Evolutionary conservation across 176 grass and related monocot genomes (phyloP).

Genomic region (Oryza nivara): DNA sequence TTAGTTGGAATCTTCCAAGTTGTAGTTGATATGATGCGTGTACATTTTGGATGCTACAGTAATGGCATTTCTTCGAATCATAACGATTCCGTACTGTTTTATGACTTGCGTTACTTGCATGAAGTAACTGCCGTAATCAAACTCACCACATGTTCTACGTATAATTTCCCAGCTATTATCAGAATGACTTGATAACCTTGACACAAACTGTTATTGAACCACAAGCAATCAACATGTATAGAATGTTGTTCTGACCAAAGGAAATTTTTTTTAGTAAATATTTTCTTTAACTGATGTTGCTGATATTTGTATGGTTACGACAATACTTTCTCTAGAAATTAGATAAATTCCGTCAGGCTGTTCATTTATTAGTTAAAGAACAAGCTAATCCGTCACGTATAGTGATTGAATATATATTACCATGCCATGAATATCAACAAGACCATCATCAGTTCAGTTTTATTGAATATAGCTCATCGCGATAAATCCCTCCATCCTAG

Average conservation of each 20-base stretch:
- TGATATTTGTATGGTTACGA: neutral
- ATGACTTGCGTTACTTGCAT: neutral
- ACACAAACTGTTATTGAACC: neutral
- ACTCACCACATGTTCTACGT: neutral
- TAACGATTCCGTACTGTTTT: neutral
- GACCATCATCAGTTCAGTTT: neutral
- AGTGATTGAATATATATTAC: neutral
- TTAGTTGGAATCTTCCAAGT: neutral
- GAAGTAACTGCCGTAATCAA: neutral
- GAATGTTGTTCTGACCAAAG: neutral
- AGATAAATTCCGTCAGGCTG: neutral
- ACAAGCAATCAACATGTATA: neutral
- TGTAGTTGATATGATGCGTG: neutral
- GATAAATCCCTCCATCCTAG: conserved; percentile 4
- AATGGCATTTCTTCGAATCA: neutral
- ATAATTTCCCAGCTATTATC: neutral
- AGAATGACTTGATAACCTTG: neutral
- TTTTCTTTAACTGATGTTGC: neutral
- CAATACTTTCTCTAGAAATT: neutral
- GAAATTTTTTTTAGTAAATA: neutral
- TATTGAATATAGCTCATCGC: neutral
- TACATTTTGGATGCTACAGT: neutral
- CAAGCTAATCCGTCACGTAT: neutral
- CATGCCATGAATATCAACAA: neutral
- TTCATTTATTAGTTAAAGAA: neutral